A percentile compares a stretch with the other conserved stretches of the same genome.
Evolutionary conservation across 2,329 filamentous ascomycete genomes (phyloP).

Genomic region (Lasiodiplodia theobromae): DNA sequence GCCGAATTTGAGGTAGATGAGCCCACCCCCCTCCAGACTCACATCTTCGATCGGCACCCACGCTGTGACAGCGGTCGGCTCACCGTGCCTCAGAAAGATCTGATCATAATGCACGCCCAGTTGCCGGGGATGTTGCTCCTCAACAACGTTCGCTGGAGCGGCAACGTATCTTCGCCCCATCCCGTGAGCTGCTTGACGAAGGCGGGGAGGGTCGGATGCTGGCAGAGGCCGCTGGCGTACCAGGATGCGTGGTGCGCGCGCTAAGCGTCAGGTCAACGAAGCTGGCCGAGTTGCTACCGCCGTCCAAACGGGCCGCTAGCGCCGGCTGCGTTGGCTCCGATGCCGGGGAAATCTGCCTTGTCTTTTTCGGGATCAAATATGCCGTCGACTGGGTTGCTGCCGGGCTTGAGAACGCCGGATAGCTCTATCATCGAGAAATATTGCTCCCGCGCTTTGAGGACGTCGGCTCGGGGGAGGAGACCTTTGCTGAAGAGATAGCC

Average conservation of each 20-base stretch:
- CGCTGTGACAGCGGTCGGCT: conserved; percentile 62
- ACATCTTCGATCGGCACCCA: conserved; percentile 66
- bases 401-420: conserved; percentile 63
- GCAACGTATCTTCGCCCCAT: conserved; percentile 60
- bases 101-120: conserved; percentile 67
- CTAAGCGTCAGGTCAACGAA: conserved; percentile 61
- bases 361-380: conserved; percentile 58
- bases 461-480: conserved; percentile 60
- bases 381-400: conserved; percentile 59
- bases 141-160: conserved; percentile 58
- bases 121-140: conserved; percentile 64
- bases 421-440: conserved; percentile 63
- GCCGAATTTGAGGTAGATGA: conserved; percentile 66
- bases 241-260: conserved; percentile 56
- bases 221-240: conserved; percentile 62
- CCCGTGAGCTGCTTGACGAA: conserved; percentile 62
- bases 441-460: conserved; percentile 57
- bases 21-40: conserved; percentile 61
- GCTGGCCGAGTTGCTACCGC: conserved; percentile 46
- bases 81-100: conserved; percentile 63
- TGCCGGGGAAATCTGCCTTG: conserved; percentile 57
- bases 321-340: conserved; percentile 59
- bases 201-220: conserved; percentile 58
- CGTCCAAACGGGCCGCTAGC: conserved; percentile 44
- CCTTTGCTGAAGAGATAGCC: conserved; percentile 66